phyloP scores from a whole-genome alignment of 805 yeast species.

The Candida cerambycidarum region DNA sequence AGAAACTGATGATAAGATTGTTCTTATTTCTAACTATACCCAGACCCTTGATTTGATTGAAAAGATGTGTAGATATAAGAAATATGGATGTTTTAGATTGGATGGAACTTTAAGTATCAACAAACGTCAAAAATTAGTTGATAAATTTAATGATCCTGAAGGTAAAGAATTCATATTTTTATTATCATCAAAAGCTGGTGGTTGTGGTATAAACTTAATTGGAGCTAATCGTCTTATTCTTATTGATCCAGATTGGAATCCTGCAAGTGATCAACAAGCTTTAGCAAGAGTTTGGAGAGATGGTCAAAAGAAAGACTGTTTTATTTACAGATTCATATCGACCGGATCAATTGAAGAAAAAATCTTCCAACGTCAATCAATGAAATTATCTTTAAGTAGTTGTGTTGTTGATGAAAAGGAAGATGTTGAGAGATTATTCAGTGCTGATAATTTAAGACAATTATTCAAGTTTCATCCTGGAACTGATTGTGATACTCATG shows the following conservation, averaged over 20 bases:
- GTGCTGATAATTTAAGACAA: constrained; percentile 74
- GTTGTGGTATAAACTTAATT: constrained; percentile 95
- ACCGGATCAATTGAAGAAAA: constrained; percentile 97
- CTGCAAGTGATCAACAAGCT: constrained; percentile 98
- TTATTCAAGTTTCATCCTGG: constrained; percentile 68
- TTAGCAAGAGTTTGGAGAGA: constrained; percentile 98
- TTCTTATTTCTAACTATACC: constrained; percentile 90
- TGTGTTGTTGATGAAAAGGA: constrained; percentile 97
- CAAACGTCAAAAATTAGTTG: constrained; percentile 91
- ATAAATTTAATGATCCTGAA: constrained; percentile 85
- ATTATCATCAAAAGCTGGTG: constrained; percentile 95
- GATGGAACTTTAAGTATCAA: constrained; percentile 93
- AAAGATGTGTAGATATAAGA: constrained; percentile 69
- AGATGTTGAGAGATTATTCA: constrained; percentile 89
- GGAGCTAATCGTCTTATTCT: constrained; percentile 91
- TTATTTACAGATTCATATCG: constrained; percentile 87
- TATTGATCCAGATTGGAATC: constrained; percentile 96
- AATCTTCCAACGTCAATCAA: constrained; percentile 91
- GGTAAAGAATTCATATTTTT: constrained; percentile 85
- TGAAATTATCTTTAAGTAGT: constrained; percentile 88
- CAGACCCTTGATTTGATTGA: constrained; percentile 92
- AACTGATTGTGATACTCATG: constrained; percentile 88
- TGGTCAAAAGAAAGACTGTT: constrained; percentile 96
- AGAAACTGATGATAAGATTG: constrained; percentile 93
- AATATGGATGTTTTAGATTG: constrained; percentile 76